Conservation (phyloP, 352 stramenopile genomes). For the Globisporangium radiosum region DNA sequence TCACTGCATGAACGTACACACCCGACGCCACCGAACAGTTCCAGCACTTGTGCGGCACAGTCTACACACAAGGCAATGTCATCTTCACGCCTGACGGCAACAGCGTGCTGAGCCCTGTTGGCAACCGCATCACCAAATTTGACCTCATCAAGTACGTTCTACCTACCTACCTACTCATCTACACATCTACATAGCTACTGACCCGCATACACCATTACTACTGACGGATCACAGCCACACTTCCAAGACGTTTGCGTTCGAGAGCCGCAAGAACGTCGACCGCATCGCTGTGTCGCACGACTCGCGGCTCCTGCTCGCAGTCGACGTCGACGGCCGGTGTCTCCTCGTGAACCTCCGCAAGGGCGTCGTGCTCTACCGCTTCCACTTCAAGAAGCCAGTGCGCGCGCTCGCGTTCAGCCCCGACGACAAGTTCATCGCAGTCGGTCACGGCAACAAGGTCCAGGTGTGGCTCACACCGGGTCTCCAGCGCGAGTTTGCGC, state of each 20-base stretch:
- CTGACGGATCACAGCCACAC: slow-evolving; percentile 45
- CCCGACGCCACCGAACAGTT: slow-evolving; percentile 44
- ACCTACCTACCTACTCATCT: background rate
- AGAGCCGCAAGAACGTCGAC: slow-evolving; percentile 88
- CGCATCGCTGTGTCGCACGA: slow-evolving; percentile 85
- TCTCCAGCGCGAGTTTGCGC: slow-evolving; percentile 86
- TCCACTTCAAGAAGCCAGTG: slow-evolving; percentile 92
- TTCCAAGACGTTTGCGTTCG: slow-evolving; percentile 87
- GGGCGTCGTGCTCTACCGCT: slow-evolving; percentile 88
- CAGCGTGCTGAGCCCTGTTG: slow-evolving; percentile 87
- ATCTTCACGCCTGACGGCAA: slow-evolving; percentile 92
- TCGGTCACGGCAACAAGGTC: slow-evolving; percentile 87
- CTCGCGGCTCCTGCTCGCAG: slow-evolving; percentile 82
- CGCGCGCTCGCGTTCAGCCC: slow-evolving; percentile 85
- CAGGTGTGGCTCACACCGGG: slow-evolving; percentile 88
- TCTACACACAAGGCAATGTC: slow-evolving; percentile 92
- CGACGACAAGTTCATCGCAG: slow-evolving; percentile 84
- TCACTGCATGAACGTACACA: background rate
- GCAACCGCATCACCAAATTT: slow-evolving; percentile 93
- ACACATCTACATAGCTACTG: too few species aligned
- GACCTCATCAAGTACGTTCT: slow-evolving; percentile 87
- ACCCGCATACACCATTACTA: background rate
- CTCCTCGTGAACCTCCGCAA: slow-evolving; percentile 89
- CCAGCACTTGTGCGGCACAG: slow-evolving; percentile 89
- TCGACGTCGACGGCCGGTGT: slow-evolving; percentile 88